Conservation (phyloP, 2,329 filamentous ascomycete species). For the Hypomyces rosellus region DNA sequence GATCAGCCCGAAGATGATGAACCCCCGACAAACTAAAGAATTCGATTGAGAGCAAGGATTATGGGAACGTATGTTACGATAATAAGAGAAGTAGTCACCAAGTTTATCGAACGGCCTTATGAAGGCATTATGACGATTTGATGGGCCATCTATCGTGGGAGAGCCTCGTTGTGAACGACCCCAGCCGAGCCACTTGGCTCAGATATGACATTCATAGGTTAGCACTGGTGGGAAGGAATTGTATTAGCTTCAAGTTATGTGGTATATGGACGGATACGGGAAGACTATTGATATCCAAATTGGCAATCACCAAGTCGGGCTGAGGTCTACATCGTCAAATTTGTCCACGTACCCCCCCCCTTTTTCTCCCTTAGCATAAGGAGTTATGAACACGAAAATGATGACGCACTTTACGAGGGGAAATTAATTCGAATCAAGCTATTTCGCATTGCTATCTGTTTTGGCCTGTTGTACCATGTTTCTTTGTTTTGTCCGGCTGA, state of each 20-base stretch:
- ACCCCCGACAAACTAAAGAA: conserved; percentile 36
- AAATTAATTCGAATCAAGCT: background rate
- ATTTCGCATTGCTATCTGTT: background rate
- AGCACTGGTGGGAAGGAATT: background rate
- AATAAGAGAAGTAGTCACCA: conserved; percentile 15
- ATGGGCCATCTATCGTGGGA: conserved; percentile 1
- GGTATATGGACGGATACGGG: background rate
- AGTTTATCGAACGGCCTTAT: conserved; percentile 3
- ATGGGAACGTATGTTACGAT: conserved; percentile 21
- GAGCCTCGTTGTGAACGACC: conserved; percentile 1
- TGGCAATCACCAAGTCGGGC: conserved; percentile 2
- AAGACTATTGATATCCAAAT: conserved; percentile 6
- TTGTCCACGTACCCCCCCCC: no score
- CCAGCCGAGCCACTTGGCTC: background rate
- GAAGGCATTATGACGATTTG: conserved; percentile 5
- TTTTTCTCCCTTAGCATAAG: no score
- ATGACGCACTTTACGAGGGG: background rate
- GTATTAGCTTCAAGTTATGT: background rate
- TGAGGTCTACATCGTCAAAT: background rate
- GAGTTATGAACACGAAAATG: background rate
- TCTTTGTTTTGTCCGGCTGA: no score
- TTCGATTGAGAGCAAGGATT: background rate
- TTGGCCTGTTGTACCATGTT: no score
- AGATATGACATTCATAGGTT: background rate
- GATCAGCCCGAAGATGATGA: conserved; percentile 89